Percentiles rank a stretch among this genome's conserved stretches.
These are phyloP conservation scores for Cardamine chenopodiifolia DNA, from an alignment of 345 rosid genomes.

Conservation along the genomic window DNA sequence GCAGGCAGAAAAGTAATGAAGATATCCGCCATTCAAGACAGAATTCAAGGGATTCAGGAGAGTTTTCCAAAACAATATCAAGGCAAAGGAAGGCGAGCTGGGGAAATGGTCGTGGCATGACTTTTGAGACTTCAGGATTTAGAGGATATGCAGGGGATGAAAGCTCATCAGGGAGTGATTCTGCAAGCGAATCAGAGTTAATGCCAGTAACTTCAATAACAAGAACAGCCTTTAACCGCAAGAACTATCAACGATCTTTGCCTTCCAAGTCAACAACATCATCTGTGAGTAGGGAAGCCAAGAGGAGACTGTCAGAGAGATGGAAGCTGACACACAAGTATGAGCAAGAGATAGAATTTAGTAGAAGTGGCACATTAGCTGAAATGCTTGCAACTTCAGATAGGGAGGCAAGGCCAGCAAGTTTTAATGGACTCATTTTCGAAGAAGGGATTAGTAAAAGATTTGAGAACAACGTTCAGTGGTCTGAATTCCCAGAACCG, in stretches of 20 bases:
- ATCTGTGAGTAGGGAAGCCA: conserved; percentile 83
- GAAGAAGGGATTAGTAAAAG: conserved; percentile 45
- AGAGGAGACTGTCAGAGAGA: conserved; percentile 90
- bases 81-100: conserved; percentile 61
- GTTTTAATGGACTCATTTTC: conserved; percentile 43
- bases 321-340: conserved; percentile 81
- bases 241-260: conserved; percentile 45
- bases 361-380: conserved; percentile 74
- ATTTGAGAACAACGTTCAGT: conserved; percentile 34
- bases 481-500: conserved; percentile 54
- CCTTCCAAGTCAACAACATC: conserved; percentile 62
- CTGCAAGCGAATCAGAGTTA: conserved; percentile 67
- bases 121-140: conserved; percentile 50
- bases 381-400: conserved; percentile 93
- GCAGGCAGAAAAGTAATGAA: conserved; percentile 52
- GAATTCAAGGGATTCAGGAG: conserved; percentile 68
- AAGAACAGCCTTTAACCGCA: conserved; percentile 51
- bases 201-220: conserved; percentile 50
- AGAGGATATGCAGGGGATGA: conserved; percentile 81
- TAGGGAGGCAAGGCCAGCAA: conserved; percentile 49
- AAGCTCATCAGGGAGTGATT: conserved; percentile 81
- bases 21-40: conserved; percentile 54
- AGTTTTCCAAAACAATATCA: conserved; percentile 64
- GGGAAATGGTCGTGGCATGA: conserved; percentile 46
- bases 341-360: conserved; percentile 54